Evolutionary conservation across 306 rosid species (phyloP).

Genomic region (Rosa persica): DNA sequence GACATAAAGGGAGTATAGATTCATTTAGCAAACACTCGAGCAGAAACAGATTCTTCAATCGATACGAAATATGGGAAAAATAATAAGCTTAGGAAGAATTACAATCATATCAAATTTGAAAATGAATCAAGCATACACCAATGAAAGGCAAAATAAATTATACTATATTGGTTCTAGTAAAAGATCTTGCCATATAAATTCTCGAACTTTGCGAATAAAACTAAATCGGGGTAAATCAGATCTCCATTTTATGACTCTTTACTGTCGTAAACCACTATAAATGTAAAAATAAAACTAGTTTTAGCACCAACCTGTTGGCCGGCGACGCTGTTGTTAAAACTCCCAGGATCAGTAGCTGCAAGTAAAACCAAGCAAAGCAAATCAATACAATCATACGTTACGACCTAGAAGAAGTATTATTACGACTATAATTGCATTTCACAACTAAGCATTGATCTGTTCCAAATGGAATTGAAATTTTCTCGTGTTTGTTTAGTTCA

Average conservation of each 20-base stretch:
- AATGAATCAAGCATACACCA: background rate
- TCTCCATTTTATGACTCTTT: background rate
- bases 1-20: conserved; percentile 18
- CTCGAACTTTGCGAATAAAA: background rate
- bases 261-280: conserved; percentile 1
- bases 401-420: background rate
- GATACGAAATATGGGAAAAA: background rate
- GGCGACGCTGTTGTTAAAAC: conserved; percentile 97
- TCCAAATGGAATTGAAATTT: background rate
- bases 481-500: background rate
- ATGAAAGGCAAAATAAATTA: background rate
- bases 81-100: background rate
- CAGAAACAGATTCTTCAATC: background rate
- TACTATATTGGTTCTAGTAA: background rate
- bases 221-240: conserved; percentile 6
- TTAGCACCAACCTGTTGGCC: conserved; percentile 83
- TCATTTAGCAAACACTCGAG: conserved; percentile 22
- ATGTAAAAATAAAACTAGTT: background rate
- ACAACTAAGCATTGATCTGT: background rate
- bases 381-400: background rate
- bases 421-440: background rate
- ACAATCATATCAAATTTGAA: conserved; percentile 17
- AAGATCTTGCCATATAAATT: background rate
- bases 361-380: conserved; percentile 13
- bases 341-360: conserved; percentile 77